Conservation (phyloP, 2,329 filamentous ascomycete genomes). For the Thelonectria rubi region DNA sequence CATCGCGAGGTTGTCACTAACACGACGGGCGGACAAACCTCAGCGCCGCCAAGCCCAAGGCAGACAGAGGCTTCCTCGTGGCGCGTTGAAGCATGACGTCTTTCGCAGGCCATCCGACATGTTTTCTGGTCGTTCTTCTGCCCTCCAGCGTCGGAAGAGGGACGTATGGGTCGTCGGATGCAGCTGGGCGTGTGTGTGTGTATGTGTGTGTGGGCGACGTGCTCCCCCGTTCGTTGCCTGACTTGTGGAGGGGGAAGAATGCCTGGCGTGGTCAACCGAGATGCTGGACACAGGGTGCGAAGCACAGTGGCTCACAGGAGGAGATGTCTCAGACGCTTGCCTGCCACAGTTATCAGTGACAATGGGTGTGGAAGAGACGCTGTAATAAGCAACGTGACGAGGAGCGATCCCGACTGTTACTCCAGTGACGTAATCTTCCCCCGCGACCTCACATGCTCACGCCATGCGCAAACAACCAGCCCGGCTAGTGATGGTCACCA, state of each 20-base stretch:
- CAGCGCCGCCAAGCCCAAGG: neutral
- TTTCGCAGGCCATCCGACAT: conserved; percentile 7
- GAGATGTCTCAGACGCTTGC: neutral
- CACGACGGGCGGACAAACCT: conserved; percentile 6
- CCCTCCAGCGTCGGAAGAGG: neutral
- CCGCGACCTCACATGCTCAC: conserved; percentile 14
- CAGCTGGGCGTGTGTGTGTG: neutral
- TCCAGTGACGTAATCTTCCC: conserved; percentile 21
- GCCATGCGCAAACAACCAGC: neutral
- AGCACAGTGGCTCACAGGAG: neutral
- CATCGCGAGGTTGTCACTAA: conserved; percentile 12
- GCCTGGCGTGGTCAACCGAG: conserved; percentile 6
- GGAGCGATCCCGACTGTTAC: conserved; percentile 2
- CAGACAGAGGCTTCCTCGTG: neutral
- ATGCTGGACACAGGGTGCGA: neutral
- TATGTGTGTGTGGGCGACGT: neutral
- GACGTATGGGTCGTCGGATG: neutral
- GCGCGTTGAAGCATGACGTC: conserved; percentile 16
- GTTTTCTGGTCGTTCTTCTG: neutral
- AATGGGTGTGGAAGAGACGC: neutral
- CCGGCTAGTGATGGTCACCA: neutral
- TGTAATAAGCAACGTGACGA: conserved; percentile 11
- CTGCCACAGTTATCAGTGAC: neutral
- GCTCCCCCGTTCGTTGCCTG: conserved; percentile 21
- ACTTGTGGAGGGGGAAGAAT: conserved; percentile 4